A percentile compares a stretch with the other conserved stretches of the same genome.
phyloP scores from a whole-genome alignment of 2,329 filamentous ascomycete genomes.

The Penicillium olsonii region DNA sequence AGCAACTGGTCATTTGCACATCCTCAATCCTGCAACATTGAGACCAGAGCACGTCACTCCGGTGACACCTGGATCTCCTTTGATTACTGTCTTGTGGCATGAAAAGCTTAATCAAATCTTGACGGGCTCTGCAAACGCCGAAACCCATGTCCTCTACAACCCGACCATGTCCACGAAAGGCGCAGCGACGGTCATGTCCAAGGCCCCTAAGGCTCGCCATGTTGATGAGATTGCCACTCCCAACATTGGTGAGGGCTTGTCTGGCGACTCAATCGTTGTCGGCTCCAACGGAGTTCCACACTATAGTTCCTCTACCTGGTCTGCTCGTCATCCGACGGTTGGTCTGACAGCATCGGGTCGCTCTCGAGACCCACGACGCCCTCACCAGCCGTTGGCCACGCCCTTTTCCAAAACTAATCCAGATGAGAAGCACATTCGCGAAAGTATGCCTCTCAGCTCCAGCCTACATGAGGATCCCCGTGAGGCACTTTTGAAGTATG shows the following conservation, averaged over 20 bases:
- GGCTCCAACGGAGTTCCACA: slow-evolving; percentile 73
- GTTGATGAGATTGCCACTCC: slow-evolving; percentile 93
- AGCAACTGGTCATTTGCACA: slow-evolving; percentile 79
- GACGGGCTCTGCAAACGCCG: slow-evolving; percentile 86
- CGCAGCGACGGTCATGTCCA: slow-evolving; percentile 85
- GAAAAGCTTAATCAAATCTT: slow-evolving; percentile 93
- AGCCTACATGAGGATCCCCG: slow-evolving; percentile 97
- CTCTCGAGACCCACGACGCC: slow-evolving; percentile 76
- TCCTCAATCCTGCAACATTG: slow-evolving; percentile 89
- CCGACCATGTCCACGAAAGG: slow-evolving; percentile 79
- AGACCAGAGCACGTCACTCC: slow-evolving; percentile 81
- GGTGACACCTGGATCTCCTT: slow-evolving; percentile 78
- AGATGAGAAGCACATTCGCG: slow-evolving; percentile 83
- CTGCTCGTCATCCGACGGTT: slow-evolving; percentile 66
- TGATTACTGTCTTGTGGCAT: slow-evolving; percentile 90
- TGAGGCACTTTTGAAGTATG: slow-evolving; percentile 92
- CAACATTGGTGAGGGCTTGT: slow-evolving; percentile 77
- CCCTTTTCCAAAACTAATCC: slow-evolving; percentile 90
- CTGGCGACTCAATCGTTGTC: slow-evolving; percentile 77
- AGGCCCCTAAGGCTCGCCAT: slow-evolving; percentile 90
- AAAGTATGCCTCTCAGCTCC: slow-evolving; percentile 83
- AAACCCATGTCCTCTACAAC: slow-evolving; percentile 88
- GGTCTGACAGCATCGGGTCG: slow-evolving; percentile 78
- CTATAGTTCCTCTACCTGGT: slow-evolving; percentile 64
- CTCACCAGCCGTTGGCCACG: slow-evolving; percentile 80